These are phyloP conservation scores for Harringtonia aguacate DNA, from an alignment of 2,329 filamentous ascomycete species.

Conservation along the genomic window DNA sequence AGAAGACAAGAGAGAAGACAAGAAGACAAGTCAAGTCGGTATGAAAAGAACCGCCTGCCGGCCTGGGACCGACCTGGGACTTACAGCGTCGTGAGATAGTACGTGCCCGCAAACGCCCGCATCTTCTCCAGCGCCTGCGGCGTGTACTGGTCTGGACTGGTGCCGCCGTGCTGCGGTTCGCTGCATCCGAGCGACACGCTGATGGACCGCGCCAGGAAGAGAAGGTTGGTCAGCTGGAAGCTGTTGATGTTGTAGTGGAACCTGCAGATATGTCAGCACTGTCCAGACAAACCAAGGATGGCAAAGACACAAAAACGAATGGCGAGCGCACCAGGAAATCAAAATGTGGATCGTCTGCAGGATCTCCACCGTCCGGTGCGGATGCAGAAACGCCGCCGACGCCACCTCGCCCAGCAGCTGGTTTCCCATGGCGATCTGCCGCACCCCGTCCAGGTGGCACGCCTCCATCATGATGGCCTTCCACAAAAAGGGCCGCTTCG, in stretches of 20 bases:
- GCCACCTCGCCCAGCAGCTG: constrained; percentile 32
- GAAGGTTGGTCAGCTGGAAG: constrained; percentile 36
- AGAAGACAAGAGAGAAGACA: not conserved
- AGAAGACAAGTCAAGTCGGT: no score
- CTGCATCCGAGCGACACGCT: constrained; percentile 29
- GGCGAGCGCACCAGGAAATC: constrained; percentile 29
- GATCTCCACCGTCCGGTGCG: constrained; percentile 33
- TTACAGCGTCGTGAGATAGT: constrained; percentile 38
- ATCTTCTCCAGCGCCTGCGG: constrained; percentile 23
- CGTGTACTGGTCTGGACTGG: not conserved
- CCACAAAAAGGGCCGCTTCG: constrained; percentile 33
- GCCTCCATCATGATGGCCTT: constrained; percentile 36
- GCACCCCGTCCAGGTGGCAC: constrained; percentile 28
- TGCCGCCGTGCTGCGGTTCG: constrained; percentile 15
- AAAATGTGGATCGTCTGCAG: constrained; percentile 35
- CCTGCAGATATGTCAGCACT: constrained; percentile 16
- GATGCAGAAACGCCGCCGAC: constrained; percentile 26
- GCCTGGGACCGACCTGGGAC: no score
- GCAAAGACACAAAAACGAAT: not conserved
- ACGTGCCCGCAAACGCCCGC: constrained; percentile 36
- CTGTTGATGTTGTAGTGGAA: constrained; percentile 37
- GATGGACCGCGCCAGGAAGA: constrained; percentile 36
- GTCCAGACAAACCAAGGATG: not conserved
- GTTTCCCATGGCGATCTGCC: constrained; percentile 32
- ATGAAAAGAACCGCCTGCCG: no score